Evolutionary conservation across 2,329 filamentous ascomycete species (phyloP), one percentile per base, ranked within the genome.

Genomic region (Ophiocordyceps robertsii): DNA sequence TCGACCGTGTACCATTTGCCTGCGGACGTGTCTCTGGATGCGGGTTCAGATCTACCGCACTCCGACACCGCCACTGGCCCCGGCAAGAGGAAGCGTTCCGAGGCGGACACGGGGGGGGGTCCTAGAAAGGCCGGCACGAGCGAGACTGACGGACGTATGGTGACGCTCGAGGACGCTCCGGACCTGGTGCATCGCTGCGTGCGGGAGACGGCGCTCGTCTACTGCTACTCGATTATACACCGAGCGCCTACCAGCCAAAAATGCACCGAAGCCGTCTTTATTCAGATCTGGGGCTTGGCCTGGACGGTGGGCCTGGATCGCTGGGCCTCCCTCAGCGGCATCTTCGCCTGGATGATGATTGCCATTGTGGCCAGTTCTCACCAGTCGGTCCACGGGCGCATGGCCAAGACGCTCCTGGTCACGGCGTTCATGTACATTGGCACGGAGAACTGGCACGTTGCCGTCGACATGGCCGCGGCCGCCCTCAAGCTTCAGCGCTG

Each of bases 391-490:
- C 62, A 65, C 24, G 64, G 63, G 24, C 60, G 67, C 14, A 68
- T 69, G 41, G 60, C 69, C 47, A 70, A 67, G 58, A 67, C 63
- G 31, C 55, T 69, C 45, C 56, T 69, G 27, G 62, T 65, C 13
- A 56, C 62, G 9, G 64, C 61, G 5, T 56, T 67, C 35, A 61
- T 69, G 46, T 66, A 68, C 41, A 62, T 70, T 43, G 64, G 61
- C 0, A 56, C 70, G 29, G 69, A 72, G 39, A 67, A 69, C 46
- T 73, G 70, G 70, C 64, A 67, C 38, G 56, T 70, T 11, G 59
- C 59, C 1, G 55, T 57, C 4, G 58, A 59, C 6, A 56, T 64
- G 4, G 62, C 64, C 21, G 53, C 53, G 13, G 59, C 57, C 1
- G 59, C 55, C 4, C 48, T 70, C 46, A 57, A 52, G 24, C 46